Base-by-base conservation (phyloP, 2,329 filamentous ascomycete species). In the Elsinoe necatrix region DNA sequence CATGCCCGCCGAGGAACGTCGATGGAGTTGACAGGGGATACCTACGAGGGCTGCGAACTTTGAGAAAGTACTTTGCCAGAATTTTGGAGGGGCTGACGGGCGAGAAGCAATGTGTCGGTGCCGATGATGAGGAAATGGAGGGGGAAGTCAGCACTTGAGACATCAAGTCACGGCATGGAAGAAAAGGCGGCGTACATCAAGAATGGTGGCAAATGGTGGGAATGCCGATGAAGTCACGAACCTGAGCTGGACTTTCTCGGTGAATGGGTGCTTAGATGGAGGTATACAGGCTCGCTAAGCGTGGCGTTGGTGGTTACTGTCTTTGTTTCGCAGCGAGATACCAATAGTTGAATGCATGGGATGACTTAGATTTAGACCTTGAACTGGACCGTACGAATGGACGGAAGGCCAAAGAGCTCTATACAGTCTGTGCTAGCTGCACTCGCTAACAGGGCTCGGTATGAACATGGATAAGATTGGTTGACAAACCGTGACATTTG, bases 11-110 rank as follows among this genome's bases (percentile, higher is more conserved):
- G 3, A 80, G 82, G 58, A 82, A 95, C 66, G 88, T 89, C 0
- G 75, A 85, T 34, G 85, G 89, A 59, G 84, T 95, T 5, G 93
- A 98, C 63, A 81, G 84, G 25, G 93, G 93, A 0, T 98, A 97
- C 66, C 75, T 98, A 39, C 85, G 91, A 57, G 93, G 93, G 0
- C 72, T 98, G 58, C 78, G 85, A 54, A 89, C 84, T 2, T 73
- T 98, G 62, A 80, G 83, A 57, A 81, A 83, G 67, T 97, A 96
- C 69, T 95, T 98, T 65, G 78, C 91, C 64, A 82, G 84, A 57
- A 96, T 98, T 55, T 85, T 93, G 74, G 82, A 81, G 63, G 91
- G 97, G 61, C 80, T 92, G 7, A 47, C 41, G 25, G 54, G 54
- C 4, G 41, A 56, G 42, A 45, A 34, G 42, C 37, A 29, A 54